Conservation (phyloP, 495 filamentous ascomycete species). For the Trichocladium antarcticum region DNA sequence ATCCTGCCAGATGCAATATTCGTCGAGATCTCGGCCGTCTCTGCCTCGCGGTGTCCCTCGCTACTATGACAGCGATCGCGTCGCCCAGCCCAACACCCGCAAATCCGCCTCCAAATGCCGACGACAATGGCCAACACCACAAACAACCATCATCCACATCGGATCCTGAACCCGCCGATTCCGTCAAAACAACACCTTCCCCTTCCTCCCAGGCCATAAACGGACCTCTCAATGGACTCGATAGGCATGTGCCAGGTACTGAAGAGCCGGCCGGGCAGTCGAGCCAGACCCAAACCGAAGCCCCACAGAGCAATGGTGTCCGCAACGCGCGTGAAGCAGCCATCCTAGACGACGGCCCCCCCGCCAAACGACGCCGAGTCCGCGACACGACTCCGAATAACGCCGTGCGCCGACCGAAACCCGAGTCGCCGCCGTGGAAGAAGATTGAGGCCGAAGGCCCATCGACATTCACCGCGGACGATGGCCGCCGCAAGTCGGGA, state of each 20-base stretch:
- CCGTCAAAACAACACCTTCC: constrained; percentile 1
- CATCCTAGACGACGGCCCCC: constrained; percentile 39
- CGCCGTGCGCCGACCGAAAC: constrained; percentile 33
- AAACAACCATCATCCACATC: constrained; percentile 5
- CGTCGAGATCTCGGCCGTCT: constrained; percentile 52
- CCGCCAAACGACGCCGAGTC: constrained; percentile 65
- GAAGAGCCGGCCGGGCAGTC: not conserved
- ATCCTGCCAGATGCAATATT: constrained; percentile 48
- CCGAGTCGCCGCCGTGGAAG: constrained; percentile 86
- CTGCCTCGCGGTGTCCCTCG: constrained; percentile 29
- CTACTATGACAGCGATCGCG: constrained; percentile 43
- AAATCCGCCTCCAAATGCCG: constrained; percentile 20
- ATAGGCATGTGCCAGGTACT: not conserved
- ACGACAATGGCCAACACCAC: constrained; percentile 17
- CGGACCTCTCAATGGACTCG: constrained; percentile 3
- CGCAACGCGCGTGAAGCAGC: constrained; percentile 5
- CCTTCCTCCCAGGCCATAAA: not conserved
- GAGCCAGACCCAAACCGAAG: not conserved
- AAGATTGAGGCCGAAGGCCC: constrained; percentile 76
- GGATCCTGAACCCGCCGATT: not conserved
- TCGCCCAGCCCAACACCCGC: constrained; percentile 37
- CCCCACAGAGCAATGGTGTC: constrained; percentile 16
- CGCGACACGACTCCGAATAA: constrained; percentile 31
- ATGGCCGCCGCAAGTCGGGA: constrained; percentile 78
- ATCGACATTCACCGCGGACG: constrained; percentile 59